A percentile compares a stretch with the other conserved stretches of the same genome.
Evolutionary conservation across 768 basidiomycete genomes (phyloP).

Genomic region (Glaciozyma martinii): DNA sequence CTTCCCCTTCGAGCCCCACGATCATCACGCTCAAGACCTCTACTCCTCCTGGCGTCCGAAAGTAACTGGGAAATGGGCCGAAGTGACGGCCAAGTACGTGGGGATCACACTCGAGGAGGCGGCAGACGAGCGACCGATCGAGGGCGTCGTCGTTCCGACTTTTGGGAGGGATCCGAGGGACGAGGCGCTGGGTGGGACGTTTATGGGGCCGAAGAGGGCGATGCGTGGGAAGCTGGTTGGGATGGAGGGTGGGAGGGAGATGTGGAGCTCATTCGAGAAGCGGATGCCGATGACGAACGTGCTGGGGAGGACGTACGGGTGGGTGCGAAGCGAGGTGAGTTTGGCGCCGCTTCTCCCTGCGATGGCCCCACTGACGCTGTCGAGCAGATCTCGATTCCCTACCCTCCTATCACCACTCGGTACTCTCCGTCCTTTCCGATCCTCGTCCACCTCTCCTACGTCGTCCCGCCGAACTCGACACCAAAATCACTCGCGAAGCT

Average conservation of each 20-base stretch:
- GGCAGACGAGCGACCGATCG: background rate
- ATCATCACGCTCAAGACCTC: background rate
- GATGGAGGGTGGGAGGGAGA: background rate
- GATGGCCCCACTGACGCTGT: background rate
- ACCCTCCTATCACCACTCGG: background rate
- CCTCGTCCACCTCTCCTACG: background rate
- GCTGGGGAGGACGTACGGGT: background rate
- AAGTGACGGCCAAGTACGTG: background rate
- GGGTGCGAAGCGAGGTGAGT: background rate
- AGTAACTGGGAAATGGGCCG: background rate
- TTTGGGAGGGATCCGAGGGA: conserved; percentile 5
- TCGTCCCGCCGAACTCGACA: background rate
- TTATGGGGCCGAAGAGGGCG: background rate
- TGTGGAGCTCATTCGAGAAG: background rate
- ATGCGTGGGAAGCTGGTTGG: background rate
- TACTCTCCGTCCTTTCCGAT: background rate
- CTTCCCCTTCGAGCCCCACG: conserved; percentile 5
- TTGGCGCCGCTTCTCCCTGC: background rate
- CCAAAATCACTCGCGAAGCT: background rate
- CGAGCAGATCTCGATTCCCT: background rate
- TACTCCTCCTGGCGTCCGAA: conserved; percentile 4
- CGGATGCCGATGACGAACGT: background rate
- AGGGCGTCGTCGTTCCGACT: background rate
- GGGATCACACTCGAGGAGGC: background rate
- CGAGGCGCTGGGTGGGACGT: background rate